Percentiles rank a stretch among this genome's conserved stretches.
These are phyloP conservation scores for Penicillium sp. DNA, from an alignment of 2,329 filamentous ascomycete genomes.

Conservation along the genomic window DNA sequence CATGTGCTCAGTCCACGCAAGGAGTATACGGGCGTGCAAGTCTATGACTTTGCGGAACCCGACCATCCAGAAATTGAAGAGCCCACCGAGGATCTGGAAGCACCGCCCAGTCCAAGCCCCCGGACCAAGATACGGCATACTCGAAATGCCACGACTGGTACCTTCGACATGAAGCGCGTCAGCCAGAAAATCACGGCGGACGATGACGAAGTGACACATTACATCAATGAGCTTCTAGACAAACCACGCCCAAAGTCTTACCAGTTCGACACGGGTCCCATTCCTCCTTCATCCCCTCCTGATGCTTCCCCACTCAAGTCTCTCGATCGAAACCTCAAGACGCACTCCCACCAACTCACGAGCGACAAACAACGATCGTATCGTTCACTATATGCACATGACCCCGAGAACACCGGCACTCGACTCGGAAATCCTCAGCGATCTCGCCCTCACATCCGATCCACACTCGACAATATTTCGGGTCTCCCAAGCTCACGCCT, in stretches of 20 bases:
- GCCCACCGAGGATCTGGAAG: slow-evolving; percentile 36
- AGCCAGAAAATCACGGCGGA: slow-evolving; percentile 29
- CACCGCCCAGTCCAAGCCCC: slow-evolving; percentile 40
- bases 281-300: slow-evolving; percentile 40
- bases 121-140: slow-evolving; percentile 33
- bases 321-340: slow-evolving; percentile 24
- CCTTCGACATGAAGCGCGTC: slow-evolving; percentile 29
- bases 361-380: slow-evolving; percentile 29
- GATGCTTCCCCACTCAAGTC: slow-evolving; percentile 30
- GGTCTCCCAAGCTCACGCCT: slow-evolving; percentile 19
- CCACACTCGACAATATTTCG: slow-evolving; percentile 35
- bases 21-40: slow-evolving; percentile 34
- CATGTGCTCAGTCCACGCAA: slow-evolving; percentile 34
- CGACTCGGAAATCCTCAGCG: slow-evolving; percentile 23
- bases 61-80: slow-evolving; percentile 28
- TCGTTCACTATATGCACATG: slow-evolving; percentile 29
- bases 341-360: slow-evolving; percentile 19
- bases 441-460: slow-evolving; percentile 31
- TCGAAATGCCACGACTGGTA: slow-evolving; percentile 20
- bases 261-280: slow-evolving; percentile 11
- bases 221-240: slow-evolving; percentile 26
- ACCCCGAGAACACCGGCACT: slow-evolving; percentile 12
- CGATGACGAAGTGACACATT: slow-evolving; percentile 33
- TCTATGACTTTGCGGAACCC: slow-evolving; percentile 28
- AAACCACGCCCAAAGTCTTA: slow-evolving; percentile 17